Conservation (phyloP, 176 grass and related monocot species). For the Phyllostachys edulis region DNA sequence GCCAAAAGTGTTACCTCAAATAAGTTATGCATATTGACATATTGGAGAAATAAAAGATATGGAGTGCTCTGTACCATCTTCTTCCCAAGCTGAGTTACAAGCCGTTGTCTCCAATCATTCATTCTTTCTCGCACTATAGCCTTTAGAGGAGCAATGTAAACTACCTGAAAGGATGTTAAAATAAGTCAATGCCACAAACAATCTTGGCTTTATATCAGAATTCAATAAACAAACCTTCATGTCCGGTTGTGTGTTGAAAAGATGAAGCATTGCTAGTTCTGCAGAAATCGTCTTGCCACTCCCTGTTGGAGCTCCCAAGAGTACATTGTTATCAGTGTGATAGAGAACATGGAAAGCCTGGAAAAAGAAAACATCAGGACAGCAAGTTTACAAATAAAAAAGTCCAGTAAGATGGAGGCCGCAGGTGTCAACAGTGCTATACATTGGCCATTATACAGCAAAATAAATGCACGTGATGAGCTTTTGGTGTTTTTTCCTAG, state of each 20-base stretch:
- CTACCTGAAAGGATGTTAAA: slow-evolving; percentile 48
- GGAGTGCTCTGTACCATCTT: slow-evolving; percentile 68
- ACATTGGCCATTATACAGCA: slow-evolving; percentile 19
- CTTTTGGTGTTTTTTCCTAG: background rate
- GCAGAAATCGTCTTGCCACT: slow-evolving; percentile 99
- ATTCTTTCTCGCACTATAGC: slow-evolving; percentile 96
- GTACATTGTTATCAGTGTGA: slow-evolving; percentile 83
- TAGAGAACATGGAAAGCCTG: slow-evolving; percentile 96
- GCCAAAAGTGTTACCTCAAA: slow-evolving; percentile 31
- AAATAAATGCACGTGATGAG: background rate
- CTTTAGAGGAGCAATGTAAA: slow-evolving; percentile 97
- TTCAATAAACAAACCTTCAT: slow-evolving; percentile 71
- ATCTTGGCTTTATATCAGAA: background rate
- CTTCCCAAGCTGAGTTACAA: slow-evolving; percentile 88
- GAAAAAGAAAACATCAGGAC: slow-evolving; percentile 11
- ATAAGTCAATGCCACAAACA: slow-evolving; percentile 38
- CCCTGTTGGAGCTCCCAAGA: slow-evolving; percentile 94
- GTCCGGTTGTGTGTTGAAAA: slow-evolving; percentile 91
- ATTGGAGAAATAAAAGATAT: slow-evolving; percentile 1
- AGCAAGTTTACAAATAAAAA: slow-evolving; percentile 25
- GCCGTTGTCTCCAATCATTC: slow-evolving; percentile 88
- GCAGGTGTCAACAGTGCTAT: background rate
- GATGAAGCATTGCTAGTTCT: slow-evolving; percentile 93
- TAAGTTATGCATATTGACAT: slow-evolving; percentile 16
- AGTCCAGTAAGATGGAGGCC: slow-evolving; percentile 6